Base-by-base conservation (phyloP, 371 early-diverging fungal genomes). In the Entomophthora muscae region DNA sequence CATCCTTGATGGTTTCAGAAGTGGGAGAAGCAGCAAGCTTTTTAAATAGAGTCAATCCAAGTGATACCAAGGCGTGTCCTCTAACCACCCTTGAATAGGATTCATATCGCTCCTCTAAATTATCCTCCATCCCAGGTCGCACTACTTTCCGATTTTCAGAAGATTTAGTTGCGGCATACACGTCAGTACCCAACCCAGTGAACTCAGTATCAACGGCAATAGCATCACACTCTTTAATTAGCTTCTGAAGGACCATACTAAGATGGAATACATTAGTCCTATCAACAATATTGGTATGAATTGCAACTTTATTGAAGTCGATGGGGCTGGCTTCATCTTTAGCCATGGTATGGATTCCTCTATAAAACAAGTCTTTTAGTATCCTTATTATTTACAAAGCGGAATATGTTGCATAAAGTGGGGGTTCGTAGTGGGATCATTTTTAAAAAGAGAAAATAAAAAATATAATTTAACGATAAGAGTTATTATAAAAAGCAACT, bases 161-260 rank as follows among this genome's bases (percentile, higher is more conserved):
- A 42, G 5, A 17, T 42, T 42, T 17, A 42, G 42, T 17, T 17
- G 17, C 5, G 42, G 5, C 17, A 17, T 42, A 42, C 17, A 42
- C 42, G 17, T 42, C 42, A 42, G 5, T 17, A 5, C 85, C 83
- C 1, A 90, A 77, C 0, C 93, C 93, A 2, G 90, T 84, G 69
- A 95, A 95, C 68, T 95, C 95, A 0, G 83, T 79, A 71, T 95
- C 95, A 32, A 95, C 64, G 1, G 93, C 81, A 54, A 95, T 75
- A 66, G 83, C 55, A 27, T 55, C 55, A 26, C 55, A 24, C 3
- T 27, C 24, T 10, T 55, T n/a, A 12, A 55, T 26, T 26, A 55
- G 55, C 10, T 10, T n/a, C 10, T 27, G 12, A 62, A 67, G 24
- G 68, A 71, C 23, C 70, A 69, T 55, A 55, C 32, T 33, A 68